Evolutionary conservation across 78 protist genomes (phyloP).

Genomic region (Dictyostelium purpureum): DNA sequence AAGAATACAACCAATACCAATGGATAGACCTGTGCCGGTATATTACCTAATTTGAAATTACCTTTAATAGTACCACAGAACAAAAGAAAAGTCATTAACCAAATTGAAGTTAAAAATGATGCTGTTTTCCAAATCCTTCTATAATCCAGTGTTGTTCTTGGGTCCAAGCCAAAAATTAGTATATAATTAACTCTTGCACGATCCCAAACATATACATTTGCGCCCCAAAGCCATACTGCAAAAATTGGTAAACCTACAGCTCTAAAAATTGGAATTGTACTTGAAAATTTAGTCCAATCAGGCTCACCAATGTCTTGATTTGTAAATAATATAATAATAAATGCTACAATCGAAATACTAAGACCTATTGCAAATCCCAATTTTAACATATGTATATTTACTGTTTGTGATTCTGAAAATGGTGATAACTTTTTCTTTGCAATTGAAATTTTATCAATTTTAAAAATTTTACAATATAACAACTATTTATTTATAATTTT

Average conservation of each 20-base stretch:
- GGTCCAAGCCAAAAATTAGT: constrained; percentile 64
- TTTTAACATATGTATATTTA: constrained; percentile 50
- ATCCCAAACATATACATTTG: constrained; percentile 54
- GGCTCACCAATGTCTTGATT: constrained; percentile 4
- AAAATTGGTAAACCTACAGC: constrained; percentile 64
- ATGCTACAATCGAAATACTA: background rate
- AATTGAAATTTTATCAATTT: constrained; percentile 42
- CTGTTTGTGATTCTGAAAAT: constrained; percentile 5
- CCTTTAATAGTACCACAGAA: constrained; percentile 68
- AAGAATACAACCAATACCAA: constrained; percentile 57
- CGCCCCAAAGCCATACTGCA: constrained; percentile 74
- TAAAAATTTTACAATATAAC: constrained; percentile 63
- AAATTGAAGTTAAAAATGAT: constrained; percentile 24
- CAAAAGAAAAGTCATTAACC: constrained; percentile 40
- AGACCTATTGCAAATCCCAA: constrained; percentile 61
- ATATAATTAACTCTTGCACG: constrained; percentile 35
- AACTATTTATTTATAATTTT: background rate
- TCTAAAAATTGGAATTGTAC: constrained; percentile 49
- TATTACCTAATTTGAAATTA: constrained; percentile 1
- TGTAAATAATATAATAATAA: constrained; percentile 46
- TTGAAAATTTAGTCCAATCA: constrained; percentile 41
- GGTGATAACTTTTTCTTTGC: constrained; percentile 46
- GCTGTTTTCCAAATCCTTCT: constrained; percentile 59
- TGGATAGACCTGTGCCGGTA: constrained; percentile 69
- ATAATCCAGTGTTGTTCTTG: constrained; percentile 36